Percentiles rank a stretch among this genome's conserved stretches.
These are phyloP conservation scores for Gracilaria vermiculophylla DNA, from an alignment of 23 red algal genomes.

Conservation along the genomic window DNA sequence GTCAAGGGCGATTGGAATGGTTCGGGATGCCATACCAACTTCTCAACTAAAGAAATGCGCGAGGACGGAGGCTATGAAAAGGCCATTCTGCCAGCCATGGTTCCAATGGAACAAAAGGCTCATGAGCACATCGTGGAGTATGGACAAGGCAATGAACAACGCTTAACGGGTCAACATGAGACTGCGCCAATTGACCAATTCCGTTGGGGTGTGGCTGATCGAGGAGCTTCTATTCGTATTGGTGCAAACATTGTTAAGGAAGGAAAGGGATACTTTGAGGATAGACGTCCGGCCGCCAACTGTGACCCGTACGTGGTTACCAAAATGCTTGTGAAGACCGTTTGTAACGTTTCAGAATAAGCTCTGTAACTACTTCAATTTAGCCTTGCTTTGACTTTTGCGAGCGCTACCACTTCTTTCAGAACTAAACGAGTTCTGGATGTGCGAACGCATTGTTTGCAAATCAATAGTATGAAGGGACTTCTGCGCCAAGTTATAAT, in stretches of 20 bases:
- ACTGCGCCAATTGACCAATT: conserved; percentile 85
- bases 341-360: conserved; percentile 72
- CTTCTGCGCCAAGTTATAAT: too few species aligned
- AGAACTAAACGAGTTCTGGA: neutral
- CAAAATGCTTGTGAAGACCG: conserved; percentile 83
- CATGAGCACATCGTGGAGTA: conserved; percentile 93
- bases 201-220: conserved; percentile 87
- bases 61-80: conserved; percentile 85
- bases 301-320: conserved; percentile 98
- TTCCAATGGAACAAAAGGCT: conserved; percentile 66
- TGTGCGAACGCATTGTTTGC: neutral
- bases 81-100: conserved; percentile 76
- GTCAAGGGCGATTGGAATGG: conserved; percentile 98
- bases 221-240: conserved; percentile 89
- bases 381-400: neutral
- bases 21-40: conserved; percentile 97
- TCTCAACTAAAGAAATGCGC: conserved; percentile 96
- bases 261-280: conserved; percentile 97
- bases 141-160: conserved; percentile 90
- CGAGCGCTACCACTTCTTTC: neutral
- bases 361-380: neutral
- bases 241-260: conserved; percentile 67
- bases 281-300: conserved; percentile 88
- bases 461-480: too few species aligned
- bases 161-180: conserved; percentile 92